Evolutionary conservation across 2,329 filamentous ascomycete genomes (phyloP).

Genomic region (Aspergillus thermomutatus): DNA sequence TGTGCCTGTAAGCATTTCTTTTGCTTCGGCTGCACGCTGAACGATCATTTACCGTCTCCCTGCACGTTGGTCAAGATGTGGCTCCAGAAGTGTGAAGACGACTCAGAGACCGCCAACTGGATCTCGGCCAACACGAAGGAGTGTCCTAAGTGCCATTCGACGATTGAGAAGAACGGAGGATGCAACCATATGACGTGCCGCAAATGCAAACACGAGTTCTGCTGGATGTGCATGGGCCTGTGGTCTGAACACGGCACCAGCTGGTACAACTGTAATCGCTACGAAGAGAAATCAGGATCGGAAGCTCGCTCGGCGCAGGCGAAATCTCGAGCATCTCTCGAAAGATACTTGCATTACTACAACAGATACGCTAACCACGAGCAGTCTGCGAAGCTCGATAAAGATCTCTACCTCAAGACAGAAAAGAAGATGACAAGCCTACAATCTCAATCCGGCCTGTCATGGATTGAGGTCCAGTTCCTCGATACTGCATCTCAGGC

Average conservation of each 20-base stretch:
- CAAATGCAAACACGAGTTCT: conserved; percentile 95
- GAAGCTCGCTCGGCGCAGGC: conserved; percentile 91
- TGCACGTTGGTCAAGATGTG: conserved; percentile 89
- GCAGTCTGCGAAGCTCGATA: conserved; percentile 93
- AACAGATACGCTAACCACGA: conserved; percentile 99
- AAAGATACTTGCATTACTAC: conserved; percentile 98
- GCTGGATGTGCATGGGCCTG: conserved; percentile 99
- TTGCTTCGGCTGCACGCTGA: conserved; percentile 89
- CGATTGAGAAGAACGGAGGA: conserved; percentile 97
- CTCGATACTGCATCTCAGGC: conserved; percentile 89
- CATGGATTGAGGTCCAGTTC: conserved; percentile 99
- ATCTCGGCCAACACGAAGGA: conserved; percentile 99
- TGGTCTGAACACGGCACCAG: conserved; percentile 99
- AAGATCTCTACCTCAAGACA: conserved; percentile 91
- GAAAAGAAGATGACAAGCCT: conserved; percentile 99
- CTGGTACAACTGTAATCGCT: conserved; percentile 99
- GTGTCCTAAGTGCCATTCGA: conserved; percentile 91
- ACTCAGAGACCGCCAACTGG: conserved; percentile 98
- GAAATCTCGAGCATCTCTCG: conserved; percentile 81
- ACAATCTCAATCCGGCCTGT: conserved; percentile 90
- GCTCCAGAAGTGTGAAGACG: conserved; percentile 97
- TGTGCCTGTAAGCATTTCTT: conserved; percentile 84
- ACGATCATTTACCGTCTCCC: conserved; percentile 89
- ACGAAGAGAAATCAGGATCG: conserved; percentile 88
- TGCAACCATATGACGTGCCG: conserved; percentile 98